phyloP scores from a whole-genome alignment of 129 eudicot species.

The Cynara cardunculus region DNA sequence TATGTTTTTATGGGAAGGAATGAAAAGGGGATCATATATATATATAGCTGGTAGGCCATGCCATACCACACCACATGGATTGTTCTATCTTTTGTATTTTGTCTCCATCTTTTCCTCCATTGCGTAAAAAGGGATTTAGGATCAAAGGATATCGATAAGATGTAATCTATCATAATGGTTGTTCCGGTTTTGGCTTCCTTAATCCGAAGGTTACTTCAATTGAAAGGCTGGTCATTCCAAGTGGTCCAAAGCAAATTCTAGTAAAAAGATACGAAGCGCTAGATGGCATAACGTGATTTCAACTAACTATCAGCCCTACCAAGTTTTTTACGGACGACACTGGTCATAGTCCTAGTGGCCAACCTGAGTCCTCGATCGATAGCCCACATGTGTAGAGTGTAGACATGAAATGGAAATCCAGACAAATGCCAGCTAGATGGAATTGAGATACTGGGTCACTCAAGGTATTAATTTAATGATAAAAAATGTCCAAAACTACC shows the following conservation, averaged over 20 bases:
- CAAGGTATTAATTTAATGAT: not conserved
- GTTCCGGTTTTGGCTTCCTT: not conserved
- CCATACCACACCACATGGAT: constrained; percentile 35
- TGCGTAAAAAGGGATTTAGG: not conserved
- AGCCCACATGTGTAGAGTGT: not conserved
- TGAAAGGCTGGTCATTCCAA: constrained; percentile 11
- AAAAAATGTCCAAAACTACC: not conserved
- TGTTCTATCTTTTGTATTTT: constrained; percentile 25
- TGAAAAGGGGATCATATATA: not conserved
- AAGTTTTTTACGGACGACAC: not conserved
- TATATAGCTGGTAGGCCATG: constrained; percentile 24
- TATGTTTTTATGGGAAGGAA: constrained; percentile 14
- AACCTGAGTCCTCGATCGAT: not conserved
- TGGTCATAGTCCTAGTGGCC: not conserved
- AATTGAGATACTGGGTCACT: not conserved
- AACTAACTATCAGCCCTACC: constrained; percentile 1
- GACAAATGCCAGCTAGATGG: constrained; percentile 9
- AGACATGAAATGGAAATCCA: constrained; percentile 2
- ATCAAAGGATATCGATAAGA: not conserved
- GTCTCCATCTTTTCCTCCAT: constrained; percentile 10
- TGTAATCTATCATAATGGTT: not conserved
- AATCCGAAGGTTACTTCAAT: not conserved
- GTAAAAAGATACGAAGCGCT: constrained; percentile 7
- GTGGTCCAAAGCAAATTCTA: constrained; percentile 10
- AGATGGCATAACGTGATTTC: not conserved